Evolutionary conservation across 2,329 filamentous ascomycete genomes (phyloP).

Genomic region (Leptographium radiaticola): DNA sequence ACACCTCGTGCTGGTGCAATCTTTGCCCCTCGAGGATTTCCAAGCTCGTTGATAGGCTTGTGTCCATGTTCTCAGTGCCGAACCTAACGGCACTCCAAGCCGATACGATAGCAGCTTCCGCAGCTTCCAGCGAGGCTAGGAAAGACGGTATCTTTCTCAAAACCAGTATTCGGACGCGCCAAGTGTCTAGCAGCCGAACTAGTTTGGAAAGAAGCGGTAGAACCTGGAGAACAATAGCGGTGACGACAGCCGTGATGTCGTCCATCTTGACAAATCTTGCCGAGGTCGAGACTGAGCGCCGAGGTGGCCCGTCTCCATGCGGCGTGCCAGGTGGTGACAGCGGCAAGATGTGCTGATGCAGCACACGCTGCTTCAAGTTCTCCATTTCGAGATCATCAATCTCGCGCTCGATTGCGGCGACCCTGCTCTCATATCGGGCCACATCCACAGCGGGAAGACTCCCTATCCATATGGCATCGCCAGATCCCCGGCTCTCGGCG

Average conservation of each 20-base stretch:
- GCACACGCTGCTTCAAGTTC: conserved; percentile 77
- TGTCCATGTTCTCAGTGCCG: conserved; percentile 4
- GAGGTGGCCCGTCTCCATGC: conserved; percentile 7
- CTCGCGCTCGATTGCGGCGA: conserved; percentile 59
- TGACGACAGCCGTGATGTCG: conserved; percentile 81
- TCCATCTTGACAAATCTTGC: conserved; percentile 59
- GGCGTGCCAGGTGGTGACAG: conserved; percentile 38
- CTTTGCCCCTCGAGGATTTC: conserved; percentile 10
- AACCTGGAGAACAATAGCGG: conserved; percentile 79
- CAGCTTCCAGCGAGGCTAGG: conserved; percentile 51
- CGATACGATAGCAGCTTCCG: conserved; percentile 49
- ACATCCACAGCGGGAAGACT: conserved; percentile 55
- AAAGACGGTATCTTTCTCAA: conserved; percentile 61
- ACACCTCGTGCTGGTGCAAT: conserved; percentile 31
- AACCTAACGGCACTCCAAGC: conserved; percentile 49
- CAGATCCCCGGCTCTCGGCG: not conserved
- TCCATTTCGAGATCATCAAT: conserved; percentile 64
- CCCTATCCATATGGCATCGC: conserved; percentile 45
- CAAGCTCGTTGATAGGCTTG: not conserved
- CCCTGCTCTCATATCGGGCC: conserved; percentile 53
- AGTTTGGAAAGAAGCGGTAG: conserved; percentile 70
- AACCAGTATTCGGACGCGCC: conserved; percentile 65
- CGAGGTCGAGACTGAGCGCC: conserved; percentile 25
- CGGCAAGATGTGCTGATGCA: conserved; percentile 64
- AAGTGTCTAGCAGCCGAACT: conserved; percentile 58